These are phyloP conservation scores for Sporobolus alterniflorus DNA, from an alignment of 202 grass and related monocot genomes.

Conservation along the genomic window DNA sequence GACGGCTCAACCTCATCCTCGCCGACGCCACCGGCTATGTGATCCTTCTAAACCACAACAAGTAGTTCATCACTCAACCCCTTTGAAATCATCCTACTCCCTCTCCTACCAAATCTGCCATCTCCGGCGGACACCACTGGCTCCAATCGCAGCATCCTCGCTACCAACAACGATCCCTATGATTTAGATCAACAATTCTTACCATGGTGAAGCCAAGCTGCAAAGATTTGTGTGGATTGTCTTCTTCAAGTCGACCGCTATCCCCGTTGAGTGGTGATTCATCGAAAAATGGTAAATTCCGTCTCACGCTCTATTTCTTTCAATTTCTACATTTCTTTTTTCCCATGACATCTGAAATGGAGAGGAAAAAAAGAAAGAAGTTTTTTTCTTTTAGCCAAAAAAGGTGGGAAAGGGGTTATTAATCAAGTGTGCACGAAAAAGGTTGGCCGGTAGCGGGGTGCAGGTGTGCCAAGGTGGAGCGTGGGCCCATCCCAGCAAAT, in stretches of 20 bases:
- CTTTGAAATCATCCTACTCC: background rate
- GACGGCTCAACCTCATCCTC: background rate
- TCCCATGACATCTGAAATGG: background rate
- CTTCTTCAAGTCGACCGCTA: background rate
- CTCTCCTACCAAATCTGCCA: background rate
- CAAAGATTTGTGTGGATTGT: background rate
- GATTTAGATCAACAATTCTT: background rate
- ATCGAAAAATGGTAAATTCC: background rate
- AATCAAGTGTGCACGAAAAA: background rate
- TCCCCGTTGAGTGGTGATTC: background rate
- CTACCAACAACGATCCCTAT: fast-evolving
- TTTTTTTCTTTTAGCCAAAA: background rate
- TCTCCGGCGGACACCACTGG: background rate
- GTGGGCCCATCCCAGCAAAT: no score
- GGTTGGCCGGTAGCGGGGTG: no score
- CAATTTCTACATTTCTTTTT: background rate
- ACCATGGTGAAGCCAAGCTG: background rate
- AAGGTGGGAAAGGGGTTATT: background rate
- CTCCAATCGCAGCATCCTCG: background rate
- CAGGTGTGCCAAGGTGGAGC: no score
- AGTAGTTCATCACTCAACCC: background rate
- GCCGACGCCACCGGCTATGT: background rate
- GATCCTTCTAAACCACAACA: background rate
- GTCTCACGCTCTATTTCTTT: background rate
- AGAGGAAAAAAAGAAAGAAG: background rate